Conservation (phyloP, 164 flowering plant species). For the Chloranthus sessilifolius region DNA sequence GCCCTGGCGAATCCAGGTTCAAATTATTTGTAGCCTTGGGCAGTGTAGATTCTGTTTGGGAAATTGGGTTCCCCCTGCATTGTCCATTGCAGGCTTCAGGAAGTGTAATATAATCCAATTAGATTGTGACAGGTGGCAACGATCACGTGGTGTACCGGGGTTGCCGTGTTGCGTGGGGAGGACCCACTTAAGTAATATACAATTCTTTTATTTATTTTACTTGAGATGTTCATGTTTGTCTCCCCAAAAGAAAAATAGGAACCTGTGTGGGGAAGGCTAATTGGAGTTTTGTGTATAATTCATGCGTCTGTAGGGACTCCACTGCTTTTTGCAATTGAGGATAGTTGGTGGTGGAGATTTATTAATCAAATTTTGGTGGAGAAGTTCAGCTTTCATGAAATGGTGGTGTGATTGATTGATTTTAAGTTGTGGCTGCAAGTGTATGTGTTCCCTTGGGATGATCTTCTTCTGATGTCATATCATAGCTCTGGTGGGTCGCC, state of each 20-base stretch:
- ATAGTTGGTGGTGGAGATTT: constrained; percentile 12
- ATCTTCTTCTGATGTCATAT: no score
- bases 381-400: background rate
- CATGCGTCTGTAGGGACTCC: constrained; percentile 11
- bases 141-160: constrained; percentile 1
- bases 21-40: constrained; percentile 5
- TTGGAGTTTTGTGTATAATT: constrained; percentile 4
- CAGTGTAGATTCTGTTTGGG: constrained; percentile 3
- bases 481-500: no score
- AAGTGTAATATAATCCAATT: constrained; percentile 3
- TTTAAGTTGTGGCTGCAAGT: constrained; percentile 2
- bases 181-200: constrained; percentile 16
- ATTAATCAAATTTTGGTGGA: constrained; percentile 5
- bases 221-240: constrained; percentile 7
- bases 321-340: constrained; percentile 4
- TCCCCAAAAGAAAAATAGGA: background rate
- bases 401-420: constrained; percentile 6
- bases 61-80: background rate
- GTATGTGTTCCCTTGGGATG: background rate
- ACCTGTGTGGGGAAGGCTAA: background rate
- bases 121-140: constrained; percentile 5
- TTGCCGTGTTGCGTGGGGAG: constrained; percentile 5
- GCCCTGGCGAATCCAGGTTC: background rate
- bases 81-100: background rate
- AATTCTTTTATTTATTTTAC: constrained; percentile 34